These are phyloP conservation scores for Colletotrichum lindemuthianum DNA, from an alignment of 2,329 filamentous ascomycete genomes.

Conservation along the genomic window DNA sequence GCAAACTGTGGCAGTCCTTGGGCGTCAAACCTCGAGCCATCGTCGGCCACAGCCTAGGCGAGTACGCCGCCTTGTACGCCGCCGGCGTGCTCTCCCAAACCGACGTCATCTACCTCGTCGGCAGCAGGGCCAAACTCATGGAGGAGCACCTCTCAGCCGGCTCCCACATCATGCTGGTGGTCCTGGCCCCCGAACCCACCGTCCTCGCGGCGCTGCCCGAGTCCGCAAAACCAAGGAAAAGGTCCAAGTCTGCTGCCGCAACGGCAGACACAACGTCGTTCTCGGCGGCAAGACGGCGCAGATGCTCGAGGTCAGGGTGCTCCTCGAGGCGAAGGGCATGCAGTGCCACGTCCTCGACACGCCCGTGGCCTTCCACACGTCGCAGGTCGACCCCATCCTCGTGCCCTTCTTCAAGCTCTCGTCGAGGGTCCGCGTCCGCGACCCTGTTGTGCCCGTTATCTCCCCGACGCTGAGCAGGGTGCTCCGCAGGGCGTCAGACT, in stretches of 20 bases:
- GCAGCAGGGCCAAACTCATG: constrained; percentile 65
- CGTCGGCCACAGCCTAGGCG: constrained; percentile 73
- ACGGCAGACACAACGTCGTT: constrained; percentile 78
- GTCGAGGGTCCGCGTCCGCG: constrained; percentile 47
- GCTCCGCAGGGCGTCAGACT: constrained; percentile 54
- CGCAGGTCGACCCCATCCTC: constrained; percentile 64
- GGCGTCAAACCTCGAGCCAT: constrained; percentile 65
- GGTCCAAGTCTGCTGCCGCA: constrained; percentile 74
- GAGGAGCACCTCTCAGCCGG: constrained; percentile 71
- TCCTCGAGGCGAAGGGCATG: constrained; percentile 45
- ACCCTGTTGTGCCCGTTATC: constrained; percentile 68
- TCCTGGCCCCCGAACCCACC: constrained; percentile 58
- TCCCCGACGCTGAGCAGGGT: constrained; percentile 71
- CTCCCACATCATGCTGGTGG: constrained; percentile 69
- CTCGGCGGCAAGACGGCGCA: constrained; percentile 59
- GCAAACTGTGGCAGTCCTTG: constrained; percentile 64
- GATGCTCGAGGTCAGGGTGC: constrained; percentile 54
- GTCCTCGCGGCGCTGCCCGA: constrained; percentile 63
- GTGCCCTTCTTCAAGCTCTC: constrained; percentile 65
- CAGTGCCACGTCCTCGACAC: constrained; percentile 59
- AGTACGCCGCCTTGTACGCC: constrained; percentile 77
- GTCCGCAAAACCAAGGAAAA: too few species aligned
- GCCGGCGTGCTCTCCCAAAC: constrained; percentile 75
- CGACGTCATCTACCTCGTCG: constrained; percentile 67
- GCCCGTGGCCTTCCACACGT: constrained; percentile 64